Evolutionary conservation across 768 basidiomycete genomes (phyloP).

Genomic region (Crassisporium funariophilum): DNA sequence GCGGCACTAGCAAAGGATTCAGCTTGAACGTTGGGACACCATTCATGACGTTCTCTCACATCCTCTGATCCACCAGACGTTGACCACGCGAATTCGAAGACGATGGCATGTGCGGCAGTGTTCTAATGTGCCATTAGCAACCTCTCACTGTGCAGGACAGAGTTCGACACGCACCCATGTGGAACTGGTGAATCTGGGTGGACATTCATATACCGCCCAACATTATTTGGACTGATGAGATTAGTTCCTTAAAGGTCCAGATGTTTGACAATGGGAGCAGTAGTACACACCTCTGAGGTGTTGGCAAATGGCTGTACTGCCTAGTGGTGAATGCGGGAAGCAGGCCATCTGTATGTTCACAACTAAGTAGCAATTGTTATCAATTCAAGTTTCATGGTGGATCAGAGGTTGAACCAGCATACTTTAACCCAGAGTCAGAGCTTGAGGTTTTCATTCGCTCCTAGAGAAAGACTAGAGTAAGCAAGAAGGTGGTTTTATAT

Average conservation of each 20-base stretch:
- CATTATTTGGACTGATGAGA: conserved; percentile 22
- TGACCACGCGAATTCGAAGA: conserved; percentile 3
- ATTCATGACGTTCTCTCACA: conserved; percentile 16
- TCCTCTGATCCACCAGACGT: conserved; percentile 7
- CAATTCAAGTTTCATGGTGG: too few relatives aligned
- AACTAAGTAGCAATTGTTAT: conserved; percentile 6
- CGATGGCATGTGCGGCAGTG: background rate
- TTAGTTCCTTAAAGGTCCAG: background rate
- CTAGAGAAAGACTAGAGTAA: too few relatives aligned
- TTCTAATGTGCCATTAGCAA: background rate
- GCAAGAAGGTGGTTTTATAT: too few relatives aligned
- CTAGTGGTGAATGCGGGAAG: conserved; percentile 24
- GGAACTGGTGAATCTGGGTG: conserved; percentile 25
- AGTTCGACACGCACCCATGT: conserved; percentile 11
- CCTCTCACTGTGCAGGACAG: too few relatives aligned
- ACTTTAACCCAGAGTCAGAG: too few relatives aligned
- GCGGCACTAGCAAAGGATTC: conserved; percentile 9
- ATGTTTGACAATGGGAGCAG: background rate
- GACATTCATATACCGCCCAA: conserved; percentile 25
- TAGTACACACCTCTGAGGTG: conserved; percentile 26
- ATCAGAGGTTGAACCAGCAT: too few relatives aligned
- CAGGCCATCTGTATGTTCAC: conserved; percentile 19
- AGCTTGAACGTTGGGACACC: conserved; percentile 1
- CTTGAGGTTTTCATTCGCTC: too few relatives aligned
- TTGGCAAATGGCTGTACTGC: conserved; percentile 27